Evolutionary conservation across 768 basidiomycete genomes (phyloP).

Genomic region (Nidularia pulvinata): DNA sequence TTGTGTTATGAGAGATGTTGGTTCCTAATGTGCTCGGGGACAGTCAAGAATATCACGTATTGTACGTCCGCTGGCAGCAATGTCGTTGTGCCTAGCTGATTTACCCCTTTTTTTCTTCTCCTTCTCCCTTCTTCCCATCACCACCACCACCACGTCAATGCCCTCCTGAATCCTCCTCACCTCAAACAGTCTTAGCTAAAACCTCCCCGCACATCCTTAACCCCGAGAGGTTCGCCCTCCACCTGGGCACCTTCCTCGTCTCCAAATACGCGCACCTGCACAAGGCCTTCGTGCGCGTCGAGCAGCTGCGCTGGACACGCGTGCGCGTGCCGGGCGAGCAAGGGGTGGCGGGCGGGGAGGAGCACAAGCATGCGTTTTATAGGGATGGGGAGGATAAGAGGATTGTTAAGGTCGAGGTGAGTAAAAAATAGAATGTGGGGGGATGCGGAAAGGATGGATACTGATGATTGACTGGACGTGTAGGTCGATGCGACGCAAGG

Average conservation of each 20-base stretch:
- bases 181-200: conserved; percentile 73
- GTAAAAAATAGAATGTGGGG: conserved; percentile 7
- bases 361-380: conserved; percentile 80
- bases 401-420: conserved; percentile 57
- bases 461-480: neutral
- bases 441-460: neutral
- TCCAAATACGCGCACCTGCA: conserved; percentile 77
- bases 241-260: conserved; percentile 83
- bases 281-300: conserved; percentile 69
- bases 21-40: neutral
- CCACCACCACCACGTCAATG: neutral
- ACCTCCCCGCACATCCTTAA: conserved; percentile 83
- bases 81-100: neutral
- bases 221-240: conserved; percentile 86
- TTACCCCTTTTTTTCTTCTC: neutral
- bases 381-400: conserved; percentile 93
- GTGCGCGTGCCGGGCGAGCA: conserved; percentile 52
- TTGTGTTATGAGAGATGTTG: neutral
- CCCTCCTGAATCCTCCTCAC: neutral
- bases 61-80: conserved; percentile 28
- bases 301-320: conserved; percentile 85
- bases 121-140: neutral
- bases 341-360: conserved; percentile 13
- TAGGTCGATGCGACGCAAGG: conserved; percentile 69
- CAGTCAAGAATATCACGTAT: conserved; percentile 72